Conservation (phyloP, 345 rosid genomes). For the Eucalyptus polyanthemos region DNA sequence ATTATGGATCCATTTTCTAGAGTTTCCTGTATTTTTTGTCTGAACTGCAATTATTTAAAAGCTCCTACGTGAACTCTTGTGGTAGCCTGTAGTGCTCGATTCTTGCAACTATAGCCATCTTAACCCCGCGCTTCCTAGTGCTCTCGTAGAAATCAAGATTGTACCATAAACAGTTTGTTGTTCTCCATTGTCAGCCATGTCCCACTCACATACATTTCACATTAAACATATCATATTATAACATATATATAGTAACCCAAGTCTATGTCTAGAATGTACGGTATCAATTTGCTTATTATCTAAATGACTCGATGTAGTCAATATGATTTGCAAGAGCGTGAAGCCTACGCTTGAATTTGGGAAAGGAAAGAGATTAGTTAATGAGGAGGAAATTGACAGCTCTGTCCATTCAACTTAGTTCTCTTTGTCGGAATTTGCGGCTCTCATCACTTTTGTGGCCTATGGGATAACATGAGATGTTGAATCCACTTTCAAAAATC, state of each 20-base stretch:
- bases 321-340: background rate
- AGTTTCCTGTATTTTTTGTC: background rate
- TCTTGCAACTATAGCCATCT: background rate
- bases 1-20: background rate
- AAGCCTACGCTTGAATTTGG: background rate
- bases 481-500: background rate
- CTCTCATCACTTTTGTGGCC: background rate
- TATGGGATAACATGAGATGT: background rate
- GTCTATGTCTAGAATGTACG: background rate
- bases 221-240: background rate
- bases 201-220: background rate
- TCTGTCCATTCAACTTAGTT: background rate
- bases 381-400: background rate
- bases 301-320: background rate
- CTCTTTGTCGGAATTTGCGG: background rate
- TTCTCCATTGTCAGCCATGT: background rate
- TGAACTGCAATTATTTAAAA: background rate
- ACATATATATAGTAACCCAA: background rate
- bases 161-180: background rate
- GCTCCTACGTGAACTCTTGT: background rate
- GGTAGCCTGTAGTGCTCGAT: background rate
- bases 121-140: background rate
- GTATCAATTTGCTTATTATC: background rate
- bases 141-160: background rate
- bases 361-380: background rate